Conservation (phyloP, 345 rosid species). For the Citrus glauca region DNA sequence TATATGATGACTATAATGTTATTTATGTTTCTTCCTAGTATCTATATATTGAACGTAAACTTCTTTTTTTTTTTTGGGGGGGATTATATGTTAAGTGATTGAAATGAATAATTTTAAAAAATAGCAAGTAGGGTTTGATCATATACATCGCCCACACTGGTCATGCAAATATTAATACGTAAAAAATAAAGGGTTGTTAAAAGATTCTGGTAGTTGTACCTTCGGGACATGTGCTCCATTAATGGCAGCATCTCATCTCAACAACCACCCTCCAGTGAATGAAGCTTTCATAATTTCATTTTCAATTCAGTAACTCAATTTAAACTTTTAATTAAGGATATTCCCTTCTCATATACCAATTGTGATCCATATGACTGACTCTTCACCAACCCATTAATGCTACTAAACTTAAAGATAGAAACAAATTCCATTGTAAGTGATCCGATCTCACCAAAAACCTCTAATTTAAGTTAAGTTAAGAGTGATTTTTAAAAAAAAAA, state of each 20-base stretch:
- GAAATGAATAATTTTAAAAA: neutral
- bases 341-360: neutral
- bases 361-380: neutral
- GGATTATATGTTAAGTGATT: neutral
- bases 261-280: slow-evolving; percentile 22
- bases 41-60: no score
- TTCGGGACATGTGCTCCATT: slow-evolving; percentile 24
- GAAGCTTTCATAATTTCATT: neutral
- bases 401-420: neutral
- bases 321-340: neutral
- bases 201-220: slow-evolving; percentile 10
- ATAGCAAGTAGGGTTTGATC: neutral
- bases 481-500: no score
- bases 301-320: neutral
- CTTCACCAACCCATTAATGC: neutral
- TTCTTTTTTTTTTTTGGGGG: no score
- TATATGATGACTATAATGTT: no score
- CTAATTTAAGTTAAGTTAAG: no score
- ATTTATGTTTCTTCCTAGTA: no score
- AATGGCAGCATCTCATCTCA: slow-evolving; percentile 21
- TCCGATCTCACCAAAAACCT: neutral
- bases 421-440: neutral
- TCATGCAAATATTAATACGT: neutral
- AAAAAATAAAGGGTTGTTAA: neutral
- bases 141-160: neutral